Conservation (phyloP, 495 filamentous ascomycete genomes). For the Aspergillus funiculosus region DNA sequence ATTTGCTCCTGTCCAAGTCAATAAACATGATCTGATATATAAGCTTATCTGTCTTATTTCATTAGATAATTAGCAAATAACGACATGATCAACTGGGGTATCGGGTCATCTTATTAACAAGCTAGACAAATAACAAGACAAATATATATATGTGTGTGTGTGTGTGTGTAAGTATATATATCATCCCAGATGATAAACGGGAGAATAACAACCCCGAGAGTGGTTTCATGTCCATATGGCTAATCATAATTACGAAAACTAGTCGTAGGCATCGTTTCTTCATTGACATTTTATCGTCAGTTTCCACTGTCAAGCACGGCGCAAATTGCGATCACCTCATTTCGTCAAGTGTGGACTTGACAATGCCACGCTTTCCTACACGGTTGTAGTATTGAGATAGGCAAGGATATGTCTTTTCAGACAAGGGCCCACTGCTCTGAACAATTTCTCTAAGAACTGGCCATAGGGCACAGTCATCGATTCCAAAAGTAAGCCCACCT, state of each 20-base stretch:
- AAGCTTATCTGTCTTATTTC: too few species aligned
- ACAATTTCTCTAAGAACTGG: slow-evolving; percentile 60
- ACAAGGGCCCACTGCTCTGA: slow-evolving; percentile 23
- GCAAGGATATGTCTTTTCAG: slow-evolving; percentile 32
- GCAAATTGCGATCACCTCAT: slow-evolving; percentile 1
- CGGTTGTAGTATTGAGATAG: slow-evolving; percentile 50
- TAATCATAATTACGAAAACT: too few species aligned
- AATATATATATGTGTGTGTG: neutral
- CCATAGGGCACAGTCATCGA: slow-evolving; percentile 70
- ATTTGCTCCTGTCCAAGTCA: too few species aligned
- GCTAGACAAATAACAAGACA: too few species aligned
- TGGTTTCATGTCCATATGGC: too few species aligned
- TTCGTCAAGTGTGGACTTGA: slow-evolving; percentile 41
- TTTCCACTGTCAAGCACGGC: neutral
- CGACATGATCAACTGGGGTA: too few species aligned
- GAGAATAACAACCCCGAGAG: neutral
- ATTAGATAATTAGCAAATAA: too few species aligned
- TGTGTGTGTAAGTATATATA: neutral
- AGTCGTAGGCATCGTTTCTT: neutral
- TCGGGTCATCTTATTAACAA: too few species aligned
- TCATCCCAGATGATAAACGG: neutral
- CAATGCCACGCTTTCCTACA: slow-evolving; percentile 45
- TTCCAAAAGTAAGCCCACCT: slow-evolving; percentile 47
- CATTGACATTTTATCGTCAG: slow-evolving; percentile 1
- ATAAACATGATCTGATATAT: too few species aligned